These are phyloP conservation scores for Perilla frutescens DNA, from an alignment of 257 asterid species.

Conservation along the genomic window DNA sequence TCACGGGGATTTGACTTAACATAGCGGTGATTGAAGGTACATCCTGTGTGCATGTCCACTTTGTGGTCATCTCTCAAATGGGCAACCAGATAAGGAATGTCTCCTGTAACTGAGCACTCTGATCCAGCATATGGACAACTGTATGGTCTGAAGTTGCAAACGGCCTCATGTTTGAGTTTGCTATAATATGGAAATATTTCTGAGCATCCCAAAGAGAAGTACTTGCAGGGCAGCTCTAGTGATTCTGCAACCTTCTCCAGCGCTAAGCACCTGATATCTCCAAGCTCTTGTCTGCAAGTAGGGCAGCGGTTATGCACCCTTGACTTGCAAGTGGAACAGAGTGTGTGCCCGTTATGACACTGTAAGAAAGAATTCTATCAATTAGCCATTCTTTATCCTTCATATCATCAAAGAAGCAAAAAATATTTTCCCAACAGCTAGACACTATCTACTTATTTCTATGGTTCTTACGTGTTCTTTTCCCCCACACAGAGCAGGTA, in stretches of 20 bases:
- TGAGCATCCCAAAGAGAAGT: conserved; percentile 68
- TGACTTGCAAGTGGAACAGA: conserved; percentile 80
- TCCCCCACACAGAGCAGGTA: not conserved
- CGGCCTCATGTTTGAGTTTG: conserved; percentile 78
- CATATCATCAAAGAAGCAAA: not conserved
- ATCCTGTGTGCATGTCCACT: conserved; percentile 93
- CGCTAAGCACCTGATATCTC: conserved; percentile 87
- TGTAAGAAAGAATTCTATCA: conserved; percentile 39
- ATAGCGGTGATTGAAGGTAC: conserved; percentile 88
- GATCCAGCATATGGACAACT: conserved; percentile 92
- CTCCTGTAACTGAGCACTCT: conserved; percentile 78
- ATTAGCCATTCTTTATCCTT: conserved; percentile 7
- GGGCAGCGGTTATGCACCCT: conserved; percentile 86
- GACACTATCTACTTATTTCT: not conserved
- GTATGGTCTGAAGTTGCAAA: conserved; percentile 83
- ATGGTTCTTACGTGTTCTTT: not conserved
- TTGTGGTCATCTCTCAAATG: conserved; percentile 89
- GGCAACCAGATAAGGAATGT: conserved; percentile 74
- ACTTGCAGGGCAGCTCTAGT: conserved; percentile 78
- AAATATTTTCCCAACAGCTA: not conserved
- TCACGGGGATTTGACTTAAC: conserved; percentile 93
- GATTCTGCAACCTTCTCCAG: conserved; percentile 87
- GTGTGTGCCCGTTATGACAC: conserved; percentile 89
- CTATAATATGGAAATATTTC: conserved; percentile 85
- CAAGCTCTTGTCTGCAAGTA: conserved; percentile 92